phyloP scores from a whole-genome alignment of 495 filamentous ascomycete species.

The Delitschia confertaspora region DNA sequence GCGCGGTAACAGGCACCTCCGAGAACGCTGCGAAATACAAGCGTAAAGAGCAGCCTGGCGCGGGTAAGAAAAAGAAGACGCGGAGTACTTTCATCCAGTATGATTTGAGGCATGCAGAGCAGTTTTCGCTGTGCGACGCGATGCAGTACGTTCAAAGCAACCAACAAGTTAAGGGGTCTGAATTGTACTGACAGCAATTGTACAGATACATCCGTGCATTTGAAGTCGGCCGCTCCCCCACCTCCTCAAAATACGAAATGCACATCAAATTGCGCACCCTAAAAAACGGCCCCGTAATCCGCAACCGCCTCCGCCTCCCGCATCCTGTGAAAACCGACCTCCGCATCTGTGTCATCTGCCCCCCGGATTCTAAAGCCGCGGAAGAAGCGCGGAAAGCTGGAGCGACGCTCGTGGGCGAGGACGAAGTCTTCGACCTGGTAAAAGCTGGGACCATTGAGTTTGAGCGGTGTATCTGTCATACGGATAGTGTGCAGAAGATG shows the following conservation, averaged over 20 bases:
- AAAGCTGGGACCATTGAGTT: conserved; percentile 70
- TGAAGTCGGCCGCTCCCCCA: conserved; percentile 75
- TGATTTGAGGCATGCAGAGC: conserved; percentile 52
- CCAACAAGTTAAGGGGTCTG: not conserved
- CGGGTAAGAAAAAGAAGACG: conserved; percentile 55
- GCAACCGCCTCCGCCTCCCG: conserved; percentile 78
- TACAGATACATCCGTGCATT: conserved; percentile 77
- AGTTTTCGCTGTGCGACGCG: conserved; percentile 79
- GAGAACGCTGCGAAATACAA: conserved; percentile 28
- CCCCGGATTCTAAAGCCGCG: conserved; percentile 59
- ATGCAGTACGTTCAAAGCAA: conserved; percentile 61
- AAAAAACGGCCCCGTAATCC: conserved; percentile 76
- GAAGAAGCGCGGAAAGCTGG: conserved; percentile 64
- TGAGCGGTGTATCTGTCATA: conserved; percentile 80
- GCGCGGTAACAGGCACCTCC: conserved; percentile 21
- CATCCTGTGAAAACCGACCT: conserved; percentile 80
- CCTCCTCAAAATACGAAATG: conserved; percentile 75
- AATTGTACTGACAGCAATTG: not conserved
- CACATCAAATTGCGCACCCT: conserved; percentile 65
- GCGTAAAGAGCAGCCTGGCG: conserved; percentile 21
- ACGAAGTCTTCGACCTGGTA: conserved; percentile 72
- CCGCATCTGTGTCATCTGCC: conserved; percentile 79
- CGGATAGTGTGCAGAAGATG: conserved; percentile 59
- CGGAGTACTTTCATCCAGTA: conserved; percentile 53
- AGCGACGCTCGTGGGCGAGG: conserved; percentile 72